Conservation (phyloP, 73 alveolate genomes). For the Paramecium bursaria region DNA sequence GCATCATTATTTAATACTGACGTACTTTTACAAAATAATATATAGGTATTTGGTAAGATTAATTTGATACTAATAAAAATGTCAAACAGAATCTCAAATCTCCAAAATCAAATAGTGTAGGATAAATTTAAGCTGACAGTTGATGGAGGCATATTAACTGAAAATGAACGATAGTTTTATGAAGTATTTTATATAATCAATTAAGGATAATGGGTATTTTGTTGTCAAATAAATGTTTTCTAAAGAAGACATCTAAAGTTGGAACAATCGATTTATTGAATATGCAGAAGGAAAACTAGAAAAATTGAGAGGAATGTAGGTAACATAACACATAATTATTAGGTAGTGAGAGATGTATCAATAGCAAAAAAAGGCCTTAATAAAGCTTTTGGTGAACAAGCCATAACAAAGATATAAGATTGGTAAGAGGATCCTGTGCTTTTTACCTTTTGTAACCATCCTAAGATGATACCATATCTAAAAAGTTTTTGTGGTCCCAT, state of each 20-base stretch:
- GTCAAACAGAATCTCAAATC: too few species aligned
- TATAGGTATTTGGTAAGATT: too few species aligned
- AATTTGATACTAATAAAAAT: too few species aligned
- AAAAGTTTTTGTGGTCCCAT: slow-evolving; percentile 67
- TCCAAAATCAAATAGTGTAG: too few species aligned
- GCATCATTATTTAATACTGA: too few species aligned
- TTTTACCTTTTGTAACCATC: slow-evolving; percentile 61
- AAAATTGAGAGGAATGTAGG: slow-evolving; percentile 61
- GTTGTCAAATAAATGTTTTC: slow-evolving; percentile 41
- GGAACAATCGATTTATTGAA: slow-evolving; percentile 54
- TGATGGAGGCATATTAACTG: slow-evolving; percentile 46
- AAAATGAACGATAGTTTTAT: slow-evolving; percentile 65
- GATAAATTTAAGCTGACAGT: slow-evolving; percentile 21
- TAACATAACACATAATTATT: too few species aligned
- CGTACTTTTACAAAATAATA: too few species aligned
- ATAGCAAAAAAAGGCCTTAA: slow-evolving; percentile 62
- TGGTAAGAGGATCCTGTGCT: slow-evolving; percentile 64
- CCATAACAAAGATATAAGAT: slow-evolving; percentile 65
- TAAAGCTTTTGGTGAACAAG: slow-evolving; percentile 34
- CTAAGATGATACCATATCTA: slow-evolving; percentile 28
- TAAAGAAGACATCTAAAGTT: slow-evolving; percentile 29
- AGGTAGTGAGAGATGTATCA: slow-evolving; percentile 61
- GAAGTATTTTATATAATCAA: background rate
- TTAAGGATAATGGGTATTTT: slow-evolving; percentile 61
- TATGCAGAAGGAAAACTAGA: slow-evolving; percentile 64